Percentiles rank a stretch among this genome's conserved stretches.
phyloP scores from a whole-genome alignment of 2,329 filamentous ascomycete genomes.

The Aspergillus flavus region DNA sequence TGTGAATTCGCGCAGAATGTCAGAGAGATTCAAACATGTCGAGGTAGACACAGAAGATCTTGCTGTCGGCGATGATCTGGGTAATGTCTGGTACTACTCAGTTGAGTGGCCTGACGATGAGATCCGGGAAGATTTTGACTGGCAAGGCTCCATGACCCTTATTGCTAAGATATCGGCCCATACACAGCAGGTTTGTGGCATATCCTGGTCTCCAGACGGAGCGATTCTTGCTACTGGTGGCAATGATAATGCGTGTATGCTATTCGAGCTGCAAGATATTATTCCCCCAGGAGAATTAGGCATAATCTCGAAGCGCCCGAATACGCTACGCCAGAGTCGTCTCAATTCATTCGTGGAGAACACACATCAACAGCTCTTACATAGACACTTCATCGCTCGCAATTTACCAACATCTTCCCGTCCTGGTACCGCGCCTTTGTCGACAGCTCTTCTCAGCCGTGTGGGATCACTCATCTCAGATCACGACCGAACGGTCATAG shows the following conservation, averaged over 20 bases:
- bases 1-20: slow-evolving; percentile 53
- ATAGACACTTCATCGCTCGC: slow-evolving; percentile 25
- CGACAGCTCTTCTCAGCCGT: slow-evolving; percentile 27
- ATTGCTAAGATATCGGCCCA: slow-evolving; percentile 78
- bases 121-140: slow-evolving; percentile 68
- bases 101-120: slow-evolving; percentile 73
- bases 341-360: slow-evolving; percentile 26
- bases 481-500: slow-evolving; percentile 46
- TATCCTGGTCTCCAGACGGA: slow-evolving; percentile 83
- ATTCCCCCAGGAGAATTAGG: slow-evolving; percentile 23
- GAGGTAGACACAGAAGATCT: slow-evolving; percentile 76
- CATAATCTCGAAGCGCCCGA: slow-evolving; percentile 2
- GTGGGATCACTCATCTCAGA: slow-evolving; percentile 33
- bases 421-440: slow-evolving; percentile 18
- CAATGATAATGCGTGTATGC: slow-evolving; percentile 86
- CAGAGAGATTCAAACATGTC: slow-evolving; percentile 50
- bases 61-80: slow-evolving; percentile 80
- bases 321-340: slow-evolving; percentile 12
- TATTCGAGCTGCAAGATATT: slow-evolving; percentile 72
- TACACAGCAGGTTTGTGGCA: slow-evolving; percentile 85
- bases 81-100: slow-evolving; percentile 83
- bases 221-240: slow-evolving; percentile 81
- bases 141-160: slow-evolving; percentile 77
- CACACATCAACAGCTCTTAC: slow-evolving; percentile 25
- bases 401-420: slow-evolving; percentile 31